These are phyloP conservation scores for Noccaea caerulescens DNA, from an alignment of 345 rosid genomes.

Conservation along the genomic window DNA sequence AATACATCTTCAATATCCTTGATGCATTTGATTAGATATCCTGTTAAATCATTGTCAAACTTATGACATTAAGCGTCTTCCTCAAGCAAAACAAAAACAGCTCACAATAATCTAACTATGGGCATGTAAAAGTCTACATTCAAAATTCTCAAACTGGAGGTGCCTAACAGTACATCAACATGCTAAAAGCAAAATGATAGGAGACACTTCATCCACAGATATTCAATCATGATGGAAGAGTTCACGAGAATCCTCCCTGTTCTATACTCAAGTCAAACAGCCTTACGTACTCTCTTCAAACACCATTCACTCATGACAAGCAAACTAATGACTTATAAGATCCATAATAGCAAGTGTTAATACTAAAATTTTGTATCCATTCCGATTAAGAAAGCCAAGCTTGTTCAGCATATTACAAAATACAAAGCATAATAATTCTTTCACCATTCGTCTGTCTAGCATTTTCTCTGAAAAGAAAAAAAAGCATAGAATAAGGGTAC, in stretches of 20 bases:
- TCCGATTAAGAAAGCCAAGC: slow-evolving; percentile 19
- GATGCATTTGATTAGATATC: slow-evolving; percentile 61
- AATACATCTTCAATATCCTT: slow-evolving; percentile 62
- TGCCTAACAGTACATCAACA: slow-evolving; percentile 17
- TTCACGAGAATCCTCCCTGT: slow-evolving; percentile 3
- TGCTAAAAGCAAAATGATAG: slow-evolving; percentile 12
- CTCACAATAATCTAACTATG: neutral
- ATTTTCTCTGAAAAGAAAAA: slow-evolving; percentile 4
- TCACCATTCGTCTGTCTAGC: neutral
- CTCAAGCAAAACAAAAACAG: slow-evolving; percentile 7
- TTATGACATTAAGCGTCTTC: slow-evolving; percentile 8
- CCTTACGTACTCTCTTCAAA: slow-evolving; percentile 9
- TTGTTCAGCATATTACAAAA: slow-evolving; percentile 15
- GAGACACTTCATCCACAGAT: slow-evolving; percentile 11
- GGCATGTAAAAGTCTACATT: slow-evolving; percentile 27
- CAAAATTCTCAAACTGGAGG: slow-evolving; percentile 14
- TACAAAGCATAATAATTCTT: slow-evolving; percentile 4
- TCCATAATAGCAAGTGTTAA: slow-evolving; percentile 21
- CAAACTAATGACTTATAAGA: neutral
- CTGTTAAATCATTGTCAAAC: slow-evolving; percentile 49
- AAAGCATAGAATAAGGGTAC: slow-evolving; percentile 46
- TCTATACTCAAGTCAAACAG: slow-evolving; percentile 19
- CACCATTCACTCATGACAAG: slow-evolving; percentile 10
- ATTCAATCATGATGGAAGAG: slow-evolving; percentile 16
- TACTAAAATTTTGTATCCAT: slow-evolving; percentile 2